Percentiles rank a stretch among this genome's conserved stretches.
Evolutionary conservation across 805 yeast species (phyloP).

Genomic region (Limtongozyma cylindracea): DNA sequence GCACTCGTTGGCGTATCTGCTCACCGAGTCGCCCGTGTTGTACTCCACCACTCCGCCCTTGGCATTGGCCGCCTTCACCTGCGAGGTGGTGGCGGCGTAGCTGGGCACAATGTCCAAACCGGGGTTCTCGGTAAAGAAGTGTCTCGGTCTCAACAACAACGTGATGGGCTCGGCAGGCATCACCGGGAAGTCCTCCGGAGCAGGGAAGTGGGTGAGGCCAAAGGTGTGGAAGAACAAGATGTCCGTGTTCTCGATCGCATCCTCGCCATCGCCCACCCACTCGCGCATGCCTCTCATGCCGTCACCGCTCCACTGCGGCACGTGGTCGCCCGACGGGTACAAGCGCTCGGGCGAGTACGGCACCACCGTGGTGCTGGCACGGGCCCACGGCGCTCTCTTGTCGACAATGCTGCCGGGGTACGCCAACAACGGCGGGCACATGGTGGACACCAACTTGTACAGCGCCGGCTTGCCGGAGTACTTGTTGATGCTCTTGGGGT

Average conservation of each 20-base stretch:
- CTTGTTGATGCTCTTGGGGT: conserved; percentile 39
- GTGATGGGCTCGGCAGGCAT: conserved; percentile 76
- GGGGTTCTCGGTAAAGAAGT: conserved; percentile 59
- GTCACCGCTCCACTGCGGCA: conserved; percentile 52
- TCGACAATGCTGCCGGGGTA: conserved; percentile 48
- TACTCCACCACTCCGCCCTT: no score
- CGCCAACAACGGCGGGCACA: conserved; percentile 51
- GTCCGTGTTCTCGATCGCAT: conserved; percentile 37
- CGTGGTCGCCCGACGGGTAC: conserved; percentile 64
- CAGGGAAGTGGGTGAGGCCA: conserved; percentile 70
- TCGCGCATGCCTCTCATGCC: conserved; percentile 39
- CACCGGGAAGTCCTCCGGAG: conserved; percentile 76
- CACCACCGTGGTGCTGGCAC: conserved; percentile 36
- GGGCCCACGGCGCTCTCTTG: conserved; percentile 72
- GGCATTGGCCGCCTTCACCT: conserved; percentile 15
- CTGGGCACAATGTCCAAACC: conserved; percentile 54
- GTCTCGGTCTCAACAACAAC: conserved; percentile 51
- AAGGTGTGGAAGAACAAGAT: conserved; percentile 59
- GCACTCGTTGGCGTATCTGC: no score
- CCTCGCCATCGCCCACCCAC: conserved; percentile 42
- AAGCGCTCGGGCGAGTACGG: conserved; percentile 44
- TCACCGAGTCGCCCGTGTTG: no score
- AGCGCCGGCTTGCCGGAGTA: conserved; percentile 57
- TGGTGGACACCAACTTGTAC: conserved; percentile 53
- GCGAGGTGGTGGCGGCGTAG: conserved; percentile 13